Conservation (phyloP, 1,139 yeast genomes). For the Zhuliangozyma blackwelliae region DNA sequence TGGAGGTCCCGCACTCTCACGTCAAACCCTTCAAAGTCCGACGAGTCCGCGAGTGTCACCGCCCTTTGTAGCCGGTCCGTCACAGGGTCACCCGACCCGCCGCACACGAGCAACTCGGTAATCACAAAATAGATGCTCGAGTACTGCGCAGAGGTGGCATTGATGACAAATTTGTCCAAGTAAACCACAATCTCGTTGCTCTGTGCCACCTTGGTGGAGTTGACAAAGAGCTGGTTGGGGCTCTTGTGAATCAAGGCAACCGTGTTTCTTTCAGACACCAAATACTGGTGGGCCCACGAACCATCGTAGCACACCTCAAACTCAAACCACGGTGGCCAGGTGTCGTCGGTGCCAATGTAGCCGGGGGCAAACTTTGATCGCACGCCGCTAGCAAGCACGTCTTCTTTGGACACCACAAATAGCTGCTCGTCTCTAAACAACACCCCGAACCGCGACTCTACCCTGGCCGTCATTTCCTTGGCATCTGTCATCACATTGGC, state of each 20-base stretch:
- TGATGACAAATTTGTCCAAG: constrained; percentile 64
- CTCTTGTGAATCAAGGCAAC: constrained; percentile 57
- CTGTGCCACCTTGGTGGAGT: constrained; percentile 14
- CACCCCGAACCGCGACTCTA: constrained; percentile 73
- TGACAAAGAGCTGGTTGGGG: constrained; percentile 58
- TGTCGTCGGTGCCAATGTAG: constrained; percentile 16
- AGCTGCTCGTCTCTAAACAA: constrained; percentile 65
- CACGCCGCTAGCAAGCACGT: constrained; percentile 7
- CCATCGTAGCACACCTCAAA: constrained; percentile 70
- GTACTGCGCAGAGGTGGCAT: constrained; percentile 74
- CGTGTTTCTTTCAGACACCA: constrained; percentile 62
- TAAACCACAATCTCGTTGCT: constrained; percentile 45
- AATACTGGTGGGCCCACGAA: constrained; percentile 42
- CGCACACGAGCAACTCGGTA: constrained; percentile 61
- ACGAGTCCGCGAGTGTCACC: constrained; percentile 63
- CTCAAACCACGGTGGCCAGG: constrained; percentile 88
- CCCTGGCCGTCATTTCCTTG: constrained; percentile 38
- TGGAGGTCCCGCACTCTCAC: constrained; percentile 54
- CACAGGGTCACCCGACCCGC: constrained; percentile 57
- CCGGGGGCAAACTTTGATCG: constrained; percentile 24
- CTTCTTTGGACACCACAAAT: constrained; percentile 55
- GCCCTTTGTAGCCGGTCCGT: constrained; percentile 62
- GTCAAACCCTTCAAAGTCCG: constrained; percentile 56
- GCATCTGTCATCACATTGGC: constrained; percentile 40
- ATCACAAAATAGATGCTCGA: constrained; percentile 59